Percentiles rank a stretch among this genome's conserved stretches.
phyloP scores from a whole-genome alignment of 2,329 filamentous ascomycete species.

The Sclerotinia glacialis region DNA sequence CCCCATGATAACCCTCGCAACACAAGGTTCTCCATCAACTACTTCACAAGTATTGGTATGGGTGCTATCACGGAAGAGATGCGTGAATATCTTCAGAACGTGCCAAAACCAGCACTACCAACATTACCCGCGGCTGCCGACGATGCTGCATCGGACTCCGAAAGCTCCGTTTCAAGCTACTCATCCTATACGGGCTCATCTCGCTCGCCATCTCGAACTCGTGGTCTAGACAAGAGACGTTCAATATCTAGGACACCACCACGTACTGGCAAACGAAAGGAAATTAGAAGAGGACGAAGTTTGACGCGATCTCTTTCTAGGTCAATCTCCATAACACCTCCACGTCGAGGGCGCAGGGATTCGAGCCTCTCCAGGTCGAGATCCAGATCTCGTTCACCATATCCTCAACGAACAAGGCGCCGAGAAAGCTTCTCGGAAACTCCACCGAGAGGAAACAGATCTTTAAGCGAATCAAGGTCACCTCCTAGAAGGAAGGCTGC shows the following conservation, averaged over 20 bases:
- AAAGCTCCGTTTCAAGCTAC: conserved; percentile 68
- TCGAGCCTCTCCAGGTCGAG: conserved; percentile 32
- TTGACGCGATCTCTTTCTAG: conserved; percentile 30
- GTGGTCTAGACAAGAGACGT: conserved; percentile 17
- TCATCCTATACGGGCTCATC: conserved; percentile 66
- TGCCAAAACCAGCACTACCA: conserved; percentile 78
- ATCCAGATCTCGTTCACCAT: conserved; percentile 23
- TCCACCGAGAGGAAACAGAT: conserved; percentile 28
- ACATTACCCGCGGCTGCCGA: conserved; percentile 56
- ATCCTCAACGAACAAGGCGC: conserved; percentile 25
- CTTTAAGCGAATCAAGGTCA: conserved; percentile 27
- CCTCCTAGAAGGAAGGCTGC: conserved; percentile 26
- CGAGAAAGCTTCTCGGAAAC: conserved; percentile 29
- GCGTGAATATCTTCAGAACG: conserved; percentile 84
- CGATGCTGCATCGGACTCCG: conserved; percentile 61
- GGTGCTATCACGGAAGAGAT: conserved; percentile 91
- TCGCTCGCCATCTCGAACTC: conserved; percentile 25
- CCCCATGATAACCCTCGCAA: conserved; percentile 85
- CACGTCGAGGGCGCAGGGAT: conserved; percentile 27
- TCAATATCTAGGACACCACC: conserved; percentile 27
- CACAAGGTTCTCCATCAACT: conserved; percentile 97
- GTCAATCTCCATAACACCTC: conserved; percentile 31
- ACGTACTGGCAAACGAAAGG: conserved; percentile 27
- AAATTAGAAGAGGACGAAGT: conserved; percentile 32
- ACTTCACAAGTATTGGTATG: conserved; percentile 98